These are phyloP conservation scores for Cryphonectria naterciae DNA, from an alignment of 2,329 filamentous ascomycete species.

Conservation along the genomic window DNA sequence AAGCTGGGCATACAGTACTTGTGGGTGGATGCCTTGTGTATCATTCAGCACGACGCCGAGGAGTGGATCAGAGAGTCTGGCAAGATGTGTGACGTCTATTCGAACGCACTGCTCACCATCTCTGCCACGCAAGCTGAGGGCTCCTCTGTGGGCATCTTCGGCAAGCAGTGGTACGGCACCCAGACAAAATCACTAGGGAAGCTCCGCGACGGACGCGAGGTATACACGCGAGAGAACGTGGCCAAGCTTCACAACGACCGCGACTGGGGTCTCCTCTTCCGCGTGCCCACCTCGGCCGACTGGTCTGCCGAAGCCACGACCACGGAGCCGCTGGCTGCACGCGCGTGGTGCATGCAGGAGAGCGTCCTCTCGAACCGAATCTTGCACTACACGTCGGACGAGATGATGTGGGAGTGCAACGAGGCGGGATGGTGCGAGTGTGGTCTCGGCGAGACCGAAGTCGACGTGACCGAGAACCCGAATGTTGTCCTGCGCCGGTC, in stretches of 20 bases:
- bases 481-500: conserved; percentile 11
- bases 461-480: conserved; percentile 9
- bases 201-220: conserved; percentile 30
- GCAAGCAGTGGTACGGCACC: conserved; percentile 4
- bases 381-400: conserved; percentile 20
- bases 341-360: conserved; percentile 17
- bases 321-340: conserved; percentile 9
- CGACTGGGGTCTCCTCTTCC: conserved; percentile 16
- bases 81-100: conserved; percentile 19
- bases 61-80: conserved; percentile 30
- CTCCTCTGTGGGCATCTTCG: conserved; percentile 11
- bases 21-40: conserved; percentile 36
- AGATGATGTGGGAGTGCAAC: conserved; percentile 22
- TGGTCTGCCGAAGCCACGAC: not conserved
- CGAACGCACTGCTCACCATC: conserved; percentile 18
- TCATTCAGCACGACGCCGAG: conserved; percentile 32
- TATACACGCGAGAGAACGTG: conserved; percentile 2
- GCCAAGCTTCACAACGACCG: conserved; percentile 9
- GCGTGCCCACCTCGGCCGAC: conserved; percentile 4
- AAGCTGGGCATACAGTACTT: conserved; percentile 31
- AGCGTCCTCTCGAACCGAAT: conserved; percentile 18
- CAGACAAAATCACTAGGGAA: not conserved
- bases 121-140: conserved; percentile 15
- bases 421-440: conserved; percentile 13
- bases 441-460: not conserved